Evolutionary conservation across 352 stramenopile species (phyloP).

Genomic region (Phytophthora pluvialis): DNA sequence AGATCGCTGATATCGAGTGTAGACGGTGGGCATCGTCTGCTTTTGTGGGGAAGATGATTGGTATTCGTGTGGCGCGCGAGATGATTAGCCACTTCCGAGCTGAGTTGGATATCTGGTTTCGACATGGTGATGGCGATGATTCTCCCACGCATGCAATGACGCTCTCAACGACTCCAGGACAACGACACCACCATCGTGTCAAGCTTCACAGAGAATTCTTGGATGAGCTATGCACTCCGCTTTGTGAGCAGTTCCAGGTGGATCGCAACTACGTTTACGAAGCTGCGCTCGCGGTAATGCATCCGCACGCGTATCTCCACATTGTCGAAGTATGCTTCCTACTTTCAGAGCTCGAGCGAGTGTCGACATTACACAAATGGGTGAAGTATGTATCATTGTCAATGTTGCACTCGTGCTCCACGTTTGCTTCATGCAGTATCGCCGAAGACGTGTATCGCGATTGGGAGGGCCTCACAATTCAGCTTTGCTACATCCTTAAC

Average conservation of each 20-base stretch:
- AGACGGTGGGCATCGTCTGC: slow-evolving; percentile 83
- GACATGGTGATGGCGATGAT: slow-evolving; percentile 29
- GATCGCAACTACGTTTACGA: slow-evolving; percentile 83
- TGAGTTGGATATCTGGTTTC: slow-evolving; percentile 59
- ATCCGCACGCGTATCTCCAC: slow-evolving; percentile 83
- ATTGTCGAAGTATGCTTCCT: slow-evolving; percentile 86
- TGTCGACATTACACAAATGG: slow-evolving; percentile 74
- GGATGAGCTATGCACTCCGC: slow-evolving; percentile 71
- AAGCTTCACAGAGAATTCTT: slow-evolving; percentile 71
- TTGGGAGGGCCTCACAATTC: slow-evolving; percentile 84
- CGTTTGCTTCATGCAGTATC: slow-evolving; percentile 78
- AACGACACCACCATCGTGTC: slow-evolving; percentile 29
- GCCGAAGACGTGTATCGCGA: slow-evolving; percentile 82
- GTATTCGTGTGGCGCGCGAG: slow-evolving; percentile 79
- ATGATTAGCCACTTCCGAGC: slow-evolving; percentile 88
- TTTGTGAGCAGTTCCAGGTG: slow-evolving; percentile 83
- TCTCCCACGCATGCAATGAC: slow-evolving; percentile 14
- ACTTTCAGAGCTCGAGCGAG: slow-evolving; percentile 63
- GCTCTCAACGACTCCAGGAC: slow-evolving; percentile 16
- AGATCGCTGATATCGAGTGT: slow-evolving; percentile 88
- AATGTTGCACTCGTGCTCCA: slow-evolving; percentile 83
- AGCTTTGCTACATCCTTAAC: slow-evolving; percentile 81
- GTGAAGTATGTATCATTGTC: slow-evolving; percentile 81
- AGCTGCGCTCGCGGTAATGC: slow-evolving; percentile 76
- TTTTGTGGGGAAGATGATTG: slow-evolving; percentile 90